Conservation (phyloP, 495 filamentous ascomycete species). For the Sordaria brevicollis region DNA sequence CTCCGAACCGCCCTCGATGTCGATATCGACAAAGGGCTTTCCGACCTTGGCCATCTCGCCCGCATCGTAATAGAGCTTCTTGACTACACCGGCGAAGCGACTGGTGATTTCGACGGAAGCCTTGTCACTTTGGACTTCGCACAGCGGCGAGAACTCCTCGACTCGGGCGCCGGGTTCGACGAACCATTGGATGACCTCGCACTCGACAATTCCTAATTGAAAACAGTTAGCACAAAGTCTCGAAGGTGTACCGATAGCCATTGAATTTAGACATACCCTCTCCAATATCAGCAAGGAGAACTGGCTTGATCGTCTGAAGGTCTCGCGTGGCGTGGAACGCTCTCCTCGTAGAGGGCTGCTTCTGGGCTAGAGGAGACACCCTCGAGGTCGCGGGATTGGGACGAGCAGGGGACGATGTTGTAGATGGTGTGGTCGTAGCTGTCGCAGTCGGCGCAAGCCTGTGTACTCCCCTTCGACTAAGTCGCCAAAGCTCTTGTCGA, state of each 20-base stretch:
- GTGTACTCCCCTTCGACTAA: constrained; percentile 20
- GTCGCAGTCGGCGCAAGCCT: constrained; percentile 14
- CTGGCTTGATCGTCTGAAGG: constrained; percentile 64
- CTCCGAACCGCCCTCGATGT: constrained; percentile 47
- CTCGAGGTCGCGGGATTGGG: constrained; percentile 1
- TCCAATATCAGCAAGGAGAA: constrained; percentile 89
- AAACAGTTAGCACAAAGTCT: neutral
- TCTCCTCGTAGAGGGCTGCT: constrained; percentile 17
- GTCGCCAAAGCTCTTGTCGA: constrained; percentile 24
- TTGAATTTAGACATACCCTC: constrained; percentile 53
- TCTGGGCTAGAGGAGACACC: constrained; percentile 6
- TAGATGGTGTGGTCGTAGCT: neutral
- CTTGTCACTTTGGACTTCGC: constrained; percentile 97
- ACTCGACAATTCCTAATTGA: constrained; percentile 78
- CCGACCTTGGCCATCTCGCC: constrained; percentile 95
- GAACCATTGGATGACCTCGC: constrained; percentile 99
- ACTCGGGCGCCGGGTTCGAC: constrained; percentile 91
- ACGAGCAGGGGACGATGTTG: neutral
- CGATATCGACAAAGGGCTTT: constrained; percentile 71
- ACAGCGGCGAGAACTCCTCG: constrained; percentile 95
- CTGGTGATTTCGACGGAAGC: constrained; percentile 98
- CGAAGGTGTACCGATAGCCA: neutral
- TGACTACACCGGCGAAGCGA: constrained; percentile 87
- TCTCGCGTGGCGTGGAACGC: constrained; percentile 52
- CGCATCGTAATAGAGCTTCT: constrained; percentile 89